Evolutionary conservation across 1,139 yeast genomes (phyloP).

Genomic region (Groenewaldozyma sp.): DNA sequence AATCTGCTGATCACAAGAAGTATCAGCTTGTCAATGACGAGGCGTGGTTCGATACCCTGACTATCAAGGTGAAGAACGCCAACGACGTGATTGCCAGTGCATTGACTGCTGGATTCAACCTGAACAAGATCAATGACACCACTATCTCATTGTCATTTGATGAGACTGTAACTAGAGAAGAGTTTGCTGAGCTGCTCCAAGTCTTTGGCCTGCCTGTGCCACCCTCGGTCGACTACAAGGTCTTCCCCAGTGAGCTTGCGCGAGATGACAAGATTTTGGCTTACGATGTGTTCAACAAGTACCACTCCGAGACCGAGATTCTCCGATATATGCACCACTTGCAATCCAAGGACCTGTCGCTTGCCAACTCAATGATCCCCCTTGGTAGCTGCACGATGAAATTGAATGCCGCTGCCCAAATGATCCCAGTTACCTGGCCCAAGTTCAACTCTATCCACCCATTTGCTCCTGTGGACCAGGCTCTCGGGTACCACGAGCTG

Average conservation of each 20-base stretch:
- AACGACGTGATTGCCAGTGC: constrained; percentile 52
- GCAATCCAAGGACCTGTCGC: constrained; percentile 81
- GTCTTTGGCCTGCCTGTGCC: constrained; percentile 12
- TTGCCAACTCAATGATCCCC: constrained; percentile 95
- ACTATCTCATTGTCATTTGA: constrained; percentile 73
- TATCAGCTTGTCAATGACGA: constrained; percentile 41
- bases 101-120: constrained; percentile 55
- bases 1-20: constrained; percentile 13
- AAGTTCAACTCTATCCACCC: constrained; percentile 87
- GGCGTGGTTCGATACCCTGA: constrained; percentile 89
- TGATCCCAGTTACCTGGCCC: constrained; percentile 92
- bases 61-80: constrained; percentile 50
- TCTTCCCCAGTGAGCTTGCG: constrained; percentile 38
- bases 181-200: constrained; percentile 45
- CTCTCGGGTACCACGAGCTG: constrained; percentile 70
- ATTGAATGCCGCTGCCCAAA: constrained; percentile 87
- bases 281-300: constrained; percentile 72
- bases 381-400: constrained; percentile 98
- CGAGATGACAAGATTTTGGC: constrained; percentile 58
- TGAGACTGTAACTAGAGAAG: constrained; percentile 67
- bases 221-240: constrained; percentile 27
- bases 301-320: constrained; percentile 93
- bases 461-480: constrained; percentile 82
- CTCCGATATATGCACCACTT: constrained; percentile 78
- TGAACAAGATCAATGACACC: constrained; percentile 55